Evolutionary conservation across 352 stramenopile species (phyloP).

Genomic region (Blastocystis sp.): DNA sequence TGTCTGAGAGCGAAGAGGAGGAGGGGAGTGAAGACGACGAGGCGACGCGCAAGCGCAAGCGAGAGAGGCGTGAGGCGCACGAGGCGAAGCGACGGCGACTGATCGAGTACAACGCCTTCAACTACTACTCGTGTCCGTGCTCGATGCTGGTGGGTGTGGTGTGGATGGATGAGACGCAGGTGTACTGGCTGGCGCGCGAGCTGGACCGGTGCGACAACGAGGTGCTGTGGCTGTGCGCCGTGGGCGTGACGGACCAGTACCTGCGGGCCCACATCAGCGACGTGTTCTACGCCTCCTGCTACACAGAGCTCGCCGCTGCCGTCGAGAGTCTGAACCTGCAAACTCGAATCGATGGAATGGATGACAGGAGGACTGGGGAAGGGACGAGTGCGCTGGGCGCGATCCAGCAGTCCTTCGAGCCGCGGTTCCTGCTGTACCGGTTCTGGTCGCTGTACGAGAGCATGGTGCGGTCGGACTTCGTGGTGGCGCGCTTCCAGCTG

Average conservation of each 20-base stretch:
- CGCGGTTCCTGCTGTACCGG: slow-evolving; percentile 50
- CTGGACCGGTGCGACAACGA: slow-evolving; percentile 43
- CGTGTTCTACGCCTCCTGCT: slow-evolving; percentile 33
- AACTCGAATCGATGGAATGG: not conserved
- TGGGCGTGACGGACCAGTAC: slow-evolving; percentile 57
- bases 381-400: not conserved
- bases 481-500: slow-evolving; percentile 19
- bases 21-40: not conserved
- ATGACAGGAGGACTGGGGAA: not conserved
- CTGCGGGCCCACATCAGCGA: slow-evolving; percentile 32
- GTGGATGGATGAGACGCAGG: not conserved
- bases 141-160: not conserved
- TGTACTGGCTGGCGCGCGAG: slow-evolving; percentile 6
- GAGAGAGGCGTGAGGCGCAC: not conserved
- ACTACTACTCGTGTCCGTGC: slow-evolving; percentile 38
- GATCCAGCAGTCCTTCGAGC: slow-evolving; percentile 55
- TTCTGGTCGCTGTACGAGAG: slow-evolving; percentile 65
- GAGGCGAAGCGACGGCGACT: slow-evolving; percentile 28
- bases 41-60: not conserved
- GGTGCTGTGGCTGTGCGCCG: slow-evolving; percentile 11
- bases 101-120: slow-evolving; percentile 33
- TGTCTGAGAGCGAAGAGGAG: slow-evolving; percentile 19
- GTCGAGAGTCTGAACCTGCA: slow-evolving; percentile 41
- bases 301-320: slow-evolving; percentile 1
- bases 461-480: slow-evolving; percentile 51